Evolutionary conservation across 1,284 basidiomycete species (phyloP).

Genomic region (Exobasidium cylindrosporum): DNA sequence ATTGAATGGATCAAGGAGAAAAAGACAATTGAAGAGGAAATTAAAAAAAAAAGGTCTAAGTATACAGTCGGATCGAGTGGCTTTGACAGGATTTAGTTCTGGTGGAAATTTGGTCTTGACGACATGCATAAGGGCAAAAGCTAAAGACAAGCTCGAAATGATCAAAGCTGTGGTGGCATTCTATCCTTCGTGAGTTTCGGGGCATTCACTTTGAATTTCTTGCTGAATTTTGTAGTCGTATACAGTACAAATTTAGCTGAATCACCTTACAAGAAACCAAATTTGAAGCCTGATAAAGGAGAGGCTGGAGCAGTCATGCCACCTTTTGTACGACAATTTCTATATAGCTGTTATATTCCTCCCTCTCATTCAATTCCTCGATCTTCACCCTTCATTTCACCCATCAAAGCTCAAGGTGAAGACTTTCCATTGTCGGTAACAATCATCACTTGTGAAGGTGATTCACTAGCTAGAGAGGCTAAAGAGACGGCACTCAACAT

Average conservation of each 20-base stretch:
- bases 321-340: constrained; percentile 24
- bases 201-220: not conserved
- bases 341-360: constrained; percentile 30
- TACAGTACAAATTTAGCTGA: constrained; percentile 33
- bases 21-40: not conserved
- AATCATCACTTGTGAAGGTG: constrained; percentile 28
- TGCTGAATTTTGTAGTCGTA: too few relatives aligned
- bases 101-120: constrained; percentile 34
- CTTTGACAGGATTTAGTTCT: constrained; percentile 33
- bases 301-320: constrained; percentile 29
- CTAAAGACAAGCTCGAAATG: constrained; percentile 19
- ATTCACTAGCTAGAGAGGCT: constrained; percentile 30
- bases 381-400: constrained; percentile 23
- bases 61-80: constrained; percentile 12
- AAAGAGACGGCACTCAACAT: constrained; percentile 23
- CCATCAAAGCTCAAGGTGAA: constrained; percentile 22
- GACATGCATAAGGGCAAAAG: constrained; percentile 17
- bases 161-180: constrained; percentile 27
- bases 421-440: constrained; percentile 25
- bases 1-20: constrained; percentile 61
- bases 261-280: constrained; percentile 30
- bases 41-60: not conserved
- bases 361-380: constrained; percentile 14
- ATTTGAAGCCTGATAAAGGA: constrained; percentile 22
- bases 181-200: constrained; percentile 22